Conservation (phyloP, 1,284 basidiomycete species). For the Agaricales sp. region DNA sequence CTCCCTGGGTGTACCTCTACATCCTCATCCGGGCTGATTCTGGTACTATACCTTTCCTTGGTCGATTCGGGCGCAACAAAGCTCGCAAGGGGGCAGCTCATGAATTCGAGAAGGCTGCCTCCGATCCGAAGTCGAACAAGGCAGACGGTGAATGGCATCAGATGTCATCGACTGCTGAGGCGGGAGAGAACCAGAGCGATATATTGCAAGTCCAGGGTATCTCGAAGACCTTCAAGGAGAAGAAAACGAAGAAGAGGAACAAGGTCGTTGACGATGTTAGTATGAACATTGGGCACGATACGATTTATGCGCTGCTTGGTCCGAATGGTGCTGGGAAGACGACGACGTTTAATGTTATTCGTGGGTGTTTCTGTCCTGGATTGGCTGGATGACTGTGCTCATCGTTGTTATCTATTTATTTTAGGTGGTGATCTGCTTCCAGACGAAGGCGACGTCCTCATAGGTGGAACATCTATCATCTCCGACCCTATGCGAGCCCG, state of each 20-base stretch:
- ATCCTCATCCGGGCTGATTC: slow-evolving; percentile 56
- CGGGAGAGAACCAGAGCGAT: slow-evolving; percentile 16
- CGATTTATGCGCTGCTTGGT: slow-evolving; percentile 68
- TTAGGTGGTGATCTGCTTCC: slow-evolving; percentile 53
- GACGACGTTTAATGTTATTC: slow-evolving; percentile 68
- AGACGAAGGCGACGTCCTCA: slow-evolving; percentile 55
- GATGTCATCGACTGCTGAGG: neutral
- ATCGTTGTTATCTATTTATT: neutral
- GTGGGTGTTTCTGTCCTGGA: slow-evolving; percentile 25
- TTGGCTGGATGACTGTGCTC: neutral
- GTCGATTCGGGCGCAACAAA: slow-evolving; percentile 13
- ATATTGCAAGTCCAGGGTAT: slow-evolving; percentile 55
- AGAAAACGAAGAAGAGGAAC: slow-evolving; percentile 17
- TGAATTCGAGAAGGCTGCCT: no score
- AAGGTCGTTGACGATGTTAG: slow-evolving; percentile 67
- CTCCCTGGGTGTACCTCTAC: slow-evolving; percentile 40
- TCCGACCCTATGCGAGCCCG: slow-evolving; percentile 43
- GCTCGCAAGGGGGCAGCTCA: neutral
- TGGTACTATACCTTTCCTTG: slow-evolving; percentile 32
- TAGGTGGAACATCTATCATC: slow-evolving; percentile 55
- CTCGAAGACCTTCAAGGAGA: slow-evolving; percentile 47
- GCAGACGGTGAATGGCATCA: neutral
- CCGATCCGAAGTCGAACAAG: neutral
- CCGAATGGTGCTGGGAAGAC: slow-evolving; percentile 80
- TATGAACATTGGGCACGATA: slow-evolving; percentile 56